phyloP scores from a whole-genome alignment of 257 asterid species.

The Solanum bulbocastanum region DNA sequence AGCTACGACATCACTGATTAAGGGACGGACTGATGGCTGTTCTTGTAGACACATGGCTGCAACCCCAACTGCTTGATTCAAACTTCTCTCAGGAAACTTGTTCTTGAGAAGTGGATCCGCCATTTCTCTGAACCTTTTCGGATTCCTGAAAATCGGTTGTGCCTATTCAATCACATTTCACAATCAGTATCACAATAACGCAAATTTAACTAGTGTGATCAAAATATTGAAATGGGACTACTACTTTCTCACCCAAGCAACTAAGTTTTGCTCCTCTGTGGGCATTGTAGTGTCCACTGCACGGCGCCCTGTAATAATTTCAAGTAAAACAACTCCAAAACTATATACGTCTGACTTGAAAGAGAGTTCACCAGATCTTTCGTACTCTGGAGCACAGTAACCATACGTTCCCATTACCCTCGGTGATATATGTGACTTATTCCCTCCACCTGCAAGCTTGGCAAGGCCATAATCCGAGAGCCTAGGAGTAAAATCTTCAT shows the following conservation, averaged over 20 bases:
- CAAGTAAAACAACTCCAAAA: constrained; percentile 68
- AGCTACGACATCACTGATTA: constrained; percentile 57
- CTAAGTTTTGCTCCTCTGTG: constrained; percentile 55
- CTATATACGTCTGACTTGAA: constrained; percentile 75
- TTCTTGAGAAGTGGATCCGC: constrained; percentile 61
- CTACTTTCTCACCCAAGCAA: constrained; percentile 49
- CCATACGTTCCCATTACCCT: constrained; percentile 59
- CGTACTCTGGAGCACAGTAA: constrained; percentile 78
- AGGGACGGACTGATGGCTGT: constrained; percentile 75
- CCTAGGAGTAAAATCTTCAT: constrained; percentile 41
- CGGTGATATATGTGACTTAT: constrained; percentile 36
- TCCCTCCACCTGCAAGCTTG: constrained; percentile 55
- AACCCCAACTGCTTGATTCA: constrained; percentile 76
- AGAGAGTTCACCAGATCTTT: constrained; percentile 54
- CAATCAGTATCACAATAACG: constrained; percentile 1
- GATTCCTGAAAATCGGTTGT: constrained; percentile 53
- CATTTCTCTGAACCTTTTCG: constrained; percentile 61
- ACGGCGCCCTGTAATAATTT: constrained; percentile 71
- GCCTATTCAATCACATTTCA: constrained; percentile 30
- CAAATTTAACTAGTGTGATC: neutral
- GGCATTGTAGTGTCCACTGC: constrained; percentile 55
- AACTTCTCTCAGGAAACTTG: constrained; percentile 39
- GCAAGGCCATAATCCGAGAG: constrained; percentile 77
- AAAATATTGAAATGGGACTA: neutral
- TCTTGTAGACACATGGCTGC: constrained; percentile 91